Evolutionary conservation across 257 asterid species (phyloP).

Genomic region (Coffea eugenioides): DNA sequence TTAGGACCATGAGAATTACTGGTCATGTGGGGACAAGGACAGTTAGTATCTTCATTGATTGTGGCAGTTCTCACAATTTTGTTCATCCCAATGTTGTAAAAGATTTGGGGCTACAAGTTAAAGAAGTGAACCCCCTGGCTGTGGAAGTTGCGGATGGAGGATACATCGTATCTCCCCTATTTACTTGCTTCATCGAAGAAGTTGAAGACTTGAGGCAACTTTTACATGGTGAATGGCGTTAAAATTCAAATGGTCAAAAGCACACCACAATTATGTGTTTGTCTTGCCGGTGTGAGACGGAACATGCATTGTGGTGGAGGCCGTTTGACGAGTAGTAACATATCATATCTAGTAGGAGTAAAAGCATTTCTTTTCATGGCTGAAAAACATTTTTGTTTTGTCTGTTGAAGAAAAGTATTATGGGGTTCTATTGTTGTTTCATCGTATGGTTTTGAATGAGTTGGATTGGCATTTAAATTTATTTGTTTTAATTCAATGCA

Average conservation of each 20-base stretch:
- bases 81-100: not conserved
- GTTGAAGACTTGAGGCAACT: not conserved
- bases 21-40: not conserved
- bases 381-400: no score
- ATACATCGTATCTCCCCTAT: not conserved
- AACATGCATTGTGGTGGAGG: no score
- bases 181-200: not conserved
- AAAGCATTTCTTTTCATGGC: no score
- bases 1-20: not conserved
- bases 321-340: no score
- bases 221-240: not conserved
- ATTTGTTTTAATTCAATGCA: no score
- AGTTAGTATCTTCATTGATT: not conserved
- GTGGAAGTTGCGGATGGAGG: not conserved
- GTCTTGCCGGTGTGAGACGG: no score
- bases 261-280: no score
- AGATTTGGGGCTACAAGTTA: not conserved
- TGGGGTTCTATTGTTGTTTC: no score
- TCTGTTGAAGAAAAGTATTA: no score
- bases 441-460: no score
- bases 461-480: no score
- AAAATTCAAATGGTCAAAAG: conserved; percentile 1
- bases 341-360: no score
- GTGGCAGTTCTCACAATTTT: not conserved
- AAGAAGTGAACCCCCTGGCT: not conserved